Percentiles rank a stretch among this genome's conserved stretches.
These are phyloP conservation scores for Paratinospora sagittata DNA, from an alignment of 164 flowering plant species.

Conservation along the genomic window DNA sequence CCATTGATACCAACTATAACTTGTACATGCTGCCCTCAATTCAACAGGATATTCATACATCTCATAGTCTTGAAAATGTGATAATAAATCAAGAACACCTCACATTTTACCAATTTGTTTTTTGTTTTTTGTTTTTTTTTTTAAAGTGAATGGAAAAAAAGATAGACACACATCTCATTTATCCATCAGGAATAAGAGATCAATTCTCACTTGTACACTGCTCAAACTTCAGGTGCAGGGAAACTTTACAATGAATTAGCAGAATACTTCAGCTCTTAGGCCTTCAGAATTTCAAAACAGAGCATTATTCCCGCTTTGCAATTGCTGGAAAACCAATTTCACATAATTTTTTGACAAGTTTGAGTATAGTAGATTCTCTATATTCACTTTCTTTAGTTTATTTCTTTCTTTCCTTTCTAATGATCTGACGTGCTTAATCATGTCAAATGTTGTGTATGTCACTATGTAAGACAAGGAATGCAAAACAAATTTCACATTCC, in stretches of 20 bases:
- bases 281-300: not conserved
- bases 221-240: no score
- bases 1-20: not conserved
- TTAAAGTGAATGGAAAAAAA: no score
- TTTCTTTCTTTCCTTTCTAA: not conserved
- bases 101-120: not conserved
- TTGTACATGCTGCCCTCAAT: not conserved
- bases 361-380: not conserved
- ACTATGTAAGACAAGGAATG: not conserved
- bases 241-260: no score
- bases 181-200: not conserved
- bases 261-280: not conserved
- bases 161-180: not conserved
- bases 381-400: not conserved
- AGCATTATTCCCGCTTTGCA: not conserved
- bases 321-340: not conserved
- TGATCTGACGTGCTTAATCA: not conserved
- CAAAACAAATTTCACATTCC: not conserved
- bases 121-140: no score
- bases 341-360: not conserved
- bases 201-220: no score
- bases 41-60: not conserved
- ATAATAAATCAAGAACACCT: not conserved
- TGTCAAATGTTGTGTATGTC: not conserved
- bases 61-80: not conserved